Percentiles rank a stretch among this genome's conserved stretches.
Conservation (phyloP, 768 basidiomycete species). For the Leucogyrophana mollusca region DNA sequence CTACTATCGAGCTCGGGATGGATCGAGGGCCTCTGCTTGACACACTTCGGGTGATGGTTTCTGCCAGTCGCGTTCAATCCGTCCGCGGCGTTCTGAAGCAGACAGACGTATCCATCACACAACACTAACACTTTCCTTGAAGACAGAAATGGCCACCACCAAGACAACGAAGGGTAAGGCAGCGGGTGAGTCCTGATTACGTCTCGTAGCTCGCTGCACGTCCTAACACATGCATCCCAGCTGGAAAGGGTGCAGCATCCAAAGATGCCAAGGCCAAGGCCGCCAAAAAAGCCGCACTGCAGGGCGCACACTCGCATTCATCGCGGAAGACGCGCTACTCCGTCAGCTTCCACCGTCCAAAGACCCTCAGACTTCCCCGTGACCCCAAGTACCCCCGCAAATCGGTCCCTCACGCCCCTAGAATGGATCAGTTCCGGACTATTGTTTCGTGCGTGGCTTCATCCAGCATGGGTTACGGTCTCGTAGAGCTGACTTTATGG, state of each 20-base stretch:
- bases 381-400: slow-evolving; percentile 95
- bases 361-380: slow-evolving; percentile 83
- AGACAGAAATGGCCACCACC: slow-evolving; percentile 59
- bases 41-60: not conserved
- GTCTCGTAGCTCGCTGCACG: slow-evolving; percentile 30
- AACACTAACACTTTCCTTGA: not conserved
- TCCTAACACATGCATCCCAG: slow-evolving; percentile 9
- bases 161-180: slow-evolving; percentile 67
- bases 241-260: slow-evolving; percentile 27
- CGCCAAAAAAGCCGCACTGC: slow-evolving; percentile 95
- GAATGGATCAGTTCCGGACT: slow-evolving; percentile 97
- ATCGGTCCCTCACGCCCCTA: slow-evolving; percentile 84
- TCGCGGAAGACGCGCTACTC: slow-evolving; percentile 80
- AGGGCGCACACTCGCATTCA: slow-evolving; percentile 75
- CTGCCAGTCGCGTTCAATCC: slow-evolving; percentile 1
- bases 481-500: not conserved
- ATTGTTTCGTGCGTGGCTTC: slow-evolving; percentile 73
- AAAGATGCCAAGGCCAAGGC: slow-evolving; percentile 78
- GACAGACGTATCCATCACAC: too few relatives aligned
- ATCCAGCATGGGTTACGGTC: not conserved
- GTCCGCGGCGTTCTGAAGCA: slow-evolving; percentile 2
- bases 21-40: slow-evolving; percentile 10
- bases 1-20: slow-evolving; percentile 10
- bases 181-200: too few relatives aligned
- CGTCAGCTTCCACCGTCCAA: slow-evolving; percentile 95